phyloP scores from a whole-genome alignment of 441 rosid species.

The Mallotus japonicus region DNA sequence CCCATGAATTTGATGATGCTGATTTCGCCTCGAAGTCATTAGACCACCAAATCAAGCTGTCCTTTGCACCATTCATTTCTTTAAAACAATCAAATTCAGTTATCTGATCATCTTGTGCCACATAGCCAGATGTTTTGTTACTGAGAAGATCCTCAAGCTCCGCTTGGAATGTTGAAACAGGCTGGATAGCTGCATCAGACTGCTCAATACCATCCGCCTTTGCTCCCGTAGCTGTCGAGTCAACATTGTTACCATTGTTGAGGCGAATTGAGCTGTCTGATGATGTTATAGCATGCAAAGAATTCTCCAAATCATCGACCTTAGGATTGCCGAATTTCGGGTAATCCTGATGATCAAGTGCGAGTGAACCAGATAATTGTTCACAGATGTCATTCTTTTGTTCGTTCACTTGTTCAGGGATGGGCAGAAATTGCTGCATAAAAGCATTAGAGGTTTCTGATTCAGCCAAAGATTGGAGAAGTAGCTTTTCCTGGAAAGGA shows the following conservation, averaged over 20 bases:
- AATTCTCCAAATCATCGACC: conserved; percentile 27
- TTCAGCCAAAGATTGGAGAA: conserved; percentile 39
- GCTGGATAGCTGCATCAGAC: conserved; percentile 23
- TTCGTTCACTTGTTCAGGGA: conserved; percentile 25
- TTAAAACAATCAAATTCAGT: conserved; percentile 51
- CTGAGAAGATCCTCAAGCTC: conserved; percentile 41
- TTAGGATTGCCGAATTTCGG: conserved; percentile 23
- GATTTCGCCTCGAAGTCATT: conserved; percentile 59
- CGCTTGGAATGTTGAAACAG: conserved; percentile 30
- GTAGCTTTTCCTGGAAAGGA: conserved; percentile 48
- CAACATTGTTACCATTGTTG: conserved; percentile 8
- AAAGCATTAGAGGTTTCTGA: conserved; percentile 32
- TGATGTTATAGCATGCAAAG: conserved; percentile 23
- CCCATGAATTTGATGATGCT: conserved; percentile 64
- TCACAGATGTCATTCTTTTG: conserved; percentile 20
- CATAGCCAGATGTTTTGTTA: conserved; percentile 24
- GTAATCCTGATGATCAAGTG: conserved; percentile 24
- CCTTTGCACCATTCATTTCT: conserved; percentile 41
- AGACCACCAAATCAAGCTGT: conserved; percentile 63
- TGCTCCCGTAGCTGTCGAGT: conserved; percentile 14
- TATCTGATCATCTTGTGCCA: conserved; percentile 35
- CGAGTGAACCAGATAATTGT: conserved; percentile 22
- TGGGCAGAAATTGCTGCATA: conserved; percentile 30
- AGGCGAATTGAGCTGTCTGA: conserved; percentile 20
- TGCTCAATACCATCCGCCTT: conserved; percentile 16